phyloP scores from a whole-genome alignment of 2,329 filamentous ascomycete genomes.

The Rhynchosporium graminicola region DNA sequence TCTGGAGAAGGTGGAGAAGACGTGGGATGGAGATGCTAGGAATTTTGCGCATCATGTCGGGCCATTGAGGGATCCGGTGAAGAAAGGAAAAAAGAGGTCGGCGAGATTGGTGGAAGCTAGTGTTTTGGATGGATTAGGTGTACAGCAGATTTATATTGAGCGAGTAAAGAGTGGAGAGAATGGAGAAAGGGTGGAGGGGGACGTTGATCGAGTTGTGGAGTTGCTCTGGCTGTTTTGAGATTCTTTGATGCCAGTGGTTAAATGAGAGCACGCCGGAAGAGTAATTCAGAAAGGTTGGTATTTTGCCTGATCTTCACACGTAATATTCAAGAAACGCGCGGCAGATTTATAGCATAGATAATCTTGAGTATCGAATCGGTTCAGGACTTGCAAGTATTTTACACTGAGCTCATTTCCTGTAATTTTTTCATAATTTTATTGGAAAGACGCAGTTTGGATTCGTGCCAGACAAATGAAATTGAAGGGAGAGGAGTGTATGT shows the following conservation, averaged over 20 bases:
- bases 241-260: neutral
- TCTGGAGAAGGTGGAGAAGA: constrained; percentile 43
- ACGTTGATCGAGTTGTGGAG: constrained; percentile 31
- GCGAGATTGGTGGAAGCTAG: constrained; percentile 25
- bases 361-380: too few species aligned
- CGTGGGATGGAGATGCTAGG: constrained; percentile 46
- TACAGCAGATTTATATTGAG: constrained; percentile 33
- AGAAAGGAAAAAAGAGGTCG: constrained; percentile 51
- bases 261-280: neutral
- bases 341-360: neutral
- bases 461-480: too few species aligned
- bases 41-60: constrained; percentile 50
- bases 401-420: too few species aligned
- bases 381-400: too few species aligned
- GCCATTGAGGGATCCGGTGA: constrained; percentile 52
- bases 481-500: too few species aligned
- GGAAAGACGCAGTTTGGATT: too few species aligned
- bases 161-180: constrained; percentile 9
- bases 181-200: neutral
- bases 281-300: neutral
- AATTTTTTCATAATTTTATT: too few species aligned
- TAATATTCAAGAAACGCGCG: neutral
- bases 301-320: neutral
- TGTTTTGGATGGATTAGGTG: constrained; percentile 25
- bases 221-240: constrained; percentile 31